Evolutionary conservation across 1,284 basidiomycete genomes (phyloP), one percentile per base, ranked within the genome.

Genomic region (Mycosarcoma maydis): DNA sequence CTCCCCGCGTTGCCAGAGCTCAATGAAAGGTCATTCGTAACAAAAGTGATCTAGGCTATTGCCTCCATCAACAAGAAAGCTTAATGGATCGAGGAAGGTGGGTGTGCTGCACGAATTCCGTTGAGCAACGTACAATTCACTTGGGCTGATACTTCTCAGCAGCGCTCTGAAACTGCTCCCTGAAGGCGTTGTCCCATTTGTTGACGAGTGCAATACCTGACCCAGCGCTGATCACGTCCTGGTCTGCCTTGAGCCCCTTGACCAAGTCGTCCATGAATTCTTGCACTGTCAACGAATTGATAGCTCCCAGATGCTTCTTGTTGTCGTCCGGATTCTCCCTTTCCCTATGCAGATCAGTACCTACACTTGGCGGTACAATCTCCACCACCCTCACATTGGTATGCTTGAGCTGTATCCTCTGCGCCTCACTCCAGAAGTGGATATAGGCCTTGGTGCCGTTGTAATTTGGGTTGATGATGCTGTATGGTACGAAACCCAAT

Each of bases 311-410:
- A 32, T 77, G 67, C 44, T 78, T 77, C 57, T 78, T 78, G 62
- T 78, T 78, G 50, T 78, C 77, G 39, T 75, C 72, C 26, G 72
- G 73, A 39, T 75, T 70, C 39, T 61, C 61, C 11, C 73, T 42
- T 37, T 75, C 73, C 9, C 78, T 60, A 39, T 77, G 75, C 23
- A 75, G 55, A 47, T 78, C 73, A 2, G 68, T 74, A 2, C 72
- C 70, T 6, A 80, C 78, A n/a, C 65, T 69, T 5, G 78, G 78
- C 4, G 78, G 78, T 1, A 76, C 70, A 14, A 80, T 71, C 65
- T 80, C 78, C 34, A 80, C 71, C 17, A 80, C 59, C 14, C 76
- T 39, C 8, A 77, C 56, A 40, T 59, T 75, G n/a, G 72, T 69
- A 29, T 64, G 47, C 45, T 68, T 76, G 17, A 79, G 64, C 53